Evolutionary conservation across 495 filamentous ascomycete species (phyloP).

Genomic region (Hypoxylon lenormandii): DNA sequence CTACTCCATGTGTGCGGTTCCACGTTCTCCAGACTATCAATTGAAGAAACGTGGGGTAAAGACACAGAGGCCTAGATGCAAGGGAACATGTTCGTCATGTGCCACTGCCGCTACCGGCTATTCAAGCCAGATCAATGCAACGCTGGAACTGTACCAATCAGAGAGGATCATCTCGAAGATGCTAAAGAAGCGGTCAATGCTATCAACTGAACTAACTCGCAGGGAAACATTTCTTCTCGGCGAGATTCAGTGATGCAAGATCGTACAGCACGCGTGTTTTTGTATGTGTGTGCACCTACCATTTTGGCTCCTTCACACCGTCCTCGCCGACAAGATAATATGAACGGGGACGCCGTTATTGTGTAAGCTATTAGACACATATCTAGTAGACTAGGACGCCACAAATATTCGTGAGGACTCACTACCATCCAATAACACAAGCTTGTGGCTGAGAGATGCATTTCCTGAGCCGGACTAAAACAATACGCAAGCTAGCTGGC

Average conservation of each 20-base stretch:
- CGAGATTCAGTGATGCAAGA: constrained; percentile 10
- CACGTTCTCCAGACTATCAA: constrained; percentile 13
- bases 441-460: constrained; percentile 17
- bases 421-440: constrained; percentile 5
- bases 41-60: constrained; percentile 39
- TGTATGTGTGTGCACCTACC: background rate
- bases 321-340: constrained; percentile 1
- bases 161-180: constrained; percentile 6
- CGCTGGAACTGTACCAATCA: constrained; percentile 30
- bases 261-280: constrained; percentile 4
- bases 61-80: constrained; percentile 21
- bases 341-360: constrained; percentile 21
- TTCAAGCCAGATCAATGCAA: constrained; percentile 35
- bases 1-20: constrained; percentile 20
- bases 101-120: constrained; percentile 30
- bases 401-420: background rate
- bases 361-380: constrained; percentile 15
- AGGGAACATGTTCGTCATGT: constrained; percentile 41
- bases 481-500: constrained; percentile 20
- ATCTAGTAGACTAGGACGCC: background rate
- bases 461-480: background rate
- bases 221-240: constrained; percentile 5
- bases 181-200: constrained; percentile 41
- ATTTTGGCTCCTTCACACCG: constrained; percentile 1
- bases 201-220: background rate